phyloP scores from a whole-genome alignment of 2,329 filamentous ascomycete genomes.

The Simplicillium sp. region DNA sequence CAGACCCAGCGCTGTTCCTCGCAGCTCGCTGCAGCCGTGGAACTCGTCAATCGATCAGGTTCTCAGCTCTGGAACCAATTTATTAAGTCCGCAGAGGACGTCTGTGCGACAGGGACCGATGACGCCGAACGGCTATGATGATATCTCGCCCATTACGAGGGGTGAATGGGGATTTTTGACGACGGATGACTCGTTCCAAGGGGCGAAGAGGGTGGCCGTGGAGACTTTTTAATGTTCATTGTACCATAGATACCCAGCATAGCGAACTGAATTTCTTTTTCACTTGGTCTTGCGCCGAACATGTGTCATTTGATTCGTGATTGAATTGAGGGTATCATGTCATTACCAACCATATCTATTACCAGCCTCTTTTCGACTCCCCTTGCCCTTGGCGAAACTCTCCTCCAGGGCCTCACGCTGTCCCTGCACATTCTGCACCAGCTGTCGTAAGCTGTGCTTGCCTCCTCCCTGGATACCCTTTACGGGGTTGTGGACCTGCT shows the following conservation, averaged over 20 bases:
- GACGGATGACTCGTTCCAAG: slow-evolving; percentile 33
- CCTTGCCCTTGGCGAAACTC: slow-evolving; percentile 73
- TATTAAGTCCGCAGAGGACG: slow-evolving; percentile 11
- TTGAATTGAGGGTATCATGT: slow-evolving; percentile 1
- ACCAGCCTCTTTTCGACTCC: slow-evolving; percentile 73
- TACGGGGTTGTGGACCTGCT: slow-evolving; percentile 71
- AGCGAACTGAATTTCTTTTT: not conserved
- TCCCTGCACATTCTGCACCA: slow-evolving; percentile 72
- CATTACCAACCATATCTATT: slow-evolving; percentile 70
- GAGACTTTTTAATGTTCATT: slow-evolving; percentile 24
- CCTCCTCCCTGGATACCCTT: slow-evolving; percentile 64
- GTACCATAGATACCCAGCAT: not conserved
- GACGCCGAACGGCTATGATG: slow-evolving; percentile 51
- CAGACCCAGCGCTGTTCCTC: slow-evolving; percentile 10
- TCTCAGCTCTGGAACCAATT: slow-evolving; percentile 17
- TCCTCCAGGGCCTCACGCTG: slow-evolving; percentile 87
- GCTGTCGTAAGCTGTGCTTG: slow-evolving; percentile 81
- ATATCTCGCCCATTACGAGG: slow-evolving; percentile 52
- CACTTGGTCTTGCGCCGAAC: not conserved
- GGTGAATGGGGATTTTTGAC: slow-evolving; percentile 56
- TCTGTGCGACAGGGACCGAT: slow-evolving; percentile 30
- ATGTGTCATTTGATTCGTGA: not conserved
- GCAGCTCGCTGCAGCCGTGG: slow-evolving; percentile 17
- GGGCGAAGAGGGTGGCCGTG: slow-evolving; percentile 36
- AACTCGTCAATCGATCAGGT: slow-evolving; percentile 34